Base-by-base conservation (phyloP, 2,329 filamentous ascomycete species). In the Scytalidium lignicola region DNA sequence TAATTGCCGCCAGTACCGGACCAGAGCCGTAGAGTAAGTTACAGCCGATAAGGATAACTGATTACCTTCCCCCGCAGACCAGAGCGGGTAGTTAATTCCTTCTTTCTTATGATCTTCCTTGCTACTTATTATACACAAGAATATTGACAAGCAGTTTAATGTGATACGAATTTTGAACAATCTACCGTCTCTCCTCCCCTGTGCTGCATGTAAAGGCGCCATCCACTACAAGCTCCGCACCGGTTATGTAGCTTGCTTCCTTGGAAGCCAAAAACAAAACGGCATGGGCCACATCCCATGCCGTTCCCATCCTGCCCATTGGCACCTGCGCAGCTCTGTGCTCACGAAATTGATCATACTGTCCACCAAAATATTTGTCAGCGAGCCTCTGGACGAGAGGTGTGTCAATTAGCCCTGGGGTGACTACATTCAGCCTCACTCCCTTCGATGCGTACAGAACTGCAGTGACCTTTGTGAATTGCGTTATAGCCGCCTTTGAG, bases 171-270 rank as follows among this genome's bases (percentile, higher is more conserved):
- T n/a, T n/a, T n/a, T n/a, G n/a, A n/a, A n/a, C n/a, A n/a, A n/a
- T n/a, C n/a, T n/a, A n/a, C n/a, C n/a, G n/a, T n/a, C n/a, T n/a
- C n/a, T n/a, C n/a, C n/a, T n/a, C n/a, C 26, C 26, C 26, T 39
- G 26, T 28, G 26, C 7, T 7, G 7, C 7, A 28, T 28, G 68
- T 71, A 23, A 72, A 69, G 0, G 70, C 72, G 0, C 72, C 73
- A 58, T 75, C 73, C 1, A 75, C 68, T 12, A 78, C 68, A 54
- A 78, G 62, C 59, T 73, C 72, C 60, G 76, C 72, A 0, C 79
- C 79, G 0, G 77, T 82, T 3, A 83, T 74, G 57, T 83, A 83
- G 26, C 67, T 70, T 3, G 79, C 76, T 56, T 79, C 75, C 22
- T 75, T 69, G 29, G 75, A 78, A 8, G 70, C 78, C 46, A 83